Conservation (phyloP, 1,139 yeast genomes). For the Suhomyces bokatorum region DNA sequence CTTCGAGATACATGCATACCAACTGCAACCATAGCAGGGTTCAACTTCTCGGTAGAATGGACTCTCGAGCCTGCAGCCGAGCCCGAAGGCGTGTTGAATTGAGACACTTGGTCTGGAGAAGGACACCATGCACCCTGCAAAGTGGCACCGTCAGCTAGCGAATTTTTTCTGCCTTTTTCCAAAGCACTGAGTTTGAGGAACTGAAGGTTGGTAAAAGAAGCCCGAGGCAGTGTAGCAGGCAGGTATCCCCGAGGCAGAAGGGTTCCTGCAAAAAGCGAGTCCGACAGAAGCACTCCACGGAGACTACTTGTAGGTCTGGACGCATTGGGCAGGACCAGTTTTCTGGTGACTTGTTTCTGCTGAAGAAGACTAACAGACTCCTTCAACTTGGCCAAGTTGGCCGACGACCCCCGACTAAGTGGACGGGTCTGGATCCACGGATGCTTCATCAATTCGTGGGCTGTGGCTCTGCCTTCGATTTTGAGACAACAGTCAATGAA, state of each 20-base stretch:
- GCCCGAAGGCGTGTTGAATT: conserved; percentile 27
- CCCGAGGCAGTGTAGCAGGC: conserved; percentile 5
- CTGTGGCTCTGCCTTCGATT: conserved; percentile 45
- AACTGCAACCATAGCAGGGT: neutral
- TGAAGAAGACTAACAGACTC: conserved; percentile 13
- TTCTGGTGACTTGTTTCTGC: conserved; percentile 4
- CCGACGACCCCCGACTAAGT: neutral
- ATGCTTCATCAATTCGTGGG: conserved; percentile 48
- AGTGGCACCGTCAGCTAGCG: conserved; percentile 21
- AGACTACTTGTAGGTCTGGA: neutral
- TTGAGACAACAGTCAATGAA: conserved; percentile 59
- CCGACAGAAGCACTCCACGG: conserved; percentile 5
- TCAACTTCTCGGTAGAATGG: conserved; percentile 12
- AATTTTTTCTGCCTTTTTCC: conserved; percentile 17
- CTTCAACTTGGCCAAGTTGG: conserved; percentile 4
- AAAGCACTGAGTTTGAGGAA: conserved; percentile 6
- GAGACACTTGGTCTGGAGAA: conserved; percentile 32
- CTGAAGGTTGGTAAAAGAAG: conserved; percentile 4
- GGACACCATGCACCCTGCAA: conserved; percentile 33
- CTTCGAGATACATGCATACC: conserved; percentile 2
- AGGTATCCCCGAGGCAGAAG: conserved; percentile 4
- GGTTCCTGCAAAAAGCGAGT: conserved; percentile 4
- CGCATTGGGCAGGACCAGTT: conserved; percentile 9
- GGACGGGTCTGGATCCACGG: conserved; percentile 37
- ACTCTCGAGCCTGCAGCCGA: conserved; percentile 18